Percentiles rank a stretch among this genome's conserved stretches.
Conservation (phyloP, 768 basidiomycete species). For the Boletus subparvulus region DNA sequence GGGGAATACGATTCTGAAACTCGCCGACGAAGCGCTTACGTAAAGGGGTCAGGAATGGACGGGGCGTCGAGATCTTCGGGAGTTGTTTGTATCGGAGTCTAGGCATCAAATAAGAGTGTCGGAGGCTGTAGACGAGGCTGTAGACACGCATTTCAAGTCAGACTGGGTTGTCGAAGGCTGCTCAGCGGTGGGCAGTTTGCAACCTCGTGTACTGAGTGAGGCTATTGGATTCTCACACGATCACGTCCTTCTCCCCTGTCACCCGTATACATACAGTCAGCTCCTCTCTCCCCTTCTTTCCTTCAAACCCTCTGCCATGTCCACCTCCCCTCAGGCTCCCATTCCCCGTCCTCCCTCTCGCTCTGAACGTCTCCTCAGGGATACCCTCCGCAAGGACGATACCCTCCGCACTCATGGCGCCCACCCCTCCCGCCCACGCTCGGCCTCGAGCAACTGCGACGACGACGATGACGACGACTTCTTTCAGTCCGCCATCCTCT, state of each 20-base stretch:
- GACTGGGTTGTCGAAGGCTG: background rate
- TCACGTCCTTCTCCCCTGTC: slow-evolving; percentile 28
- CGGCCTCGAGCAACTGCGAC: slow-evolving; percentile 24
- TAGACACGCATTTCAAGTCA: background rate
- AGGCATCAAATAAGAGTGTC: background rate
- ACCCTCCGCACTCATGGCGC: slow-evolving; percentile 34
- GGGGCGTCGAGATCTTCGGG: background rate
- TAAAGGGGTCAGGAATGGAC: background rate
- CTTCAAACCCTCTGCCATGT: slow-evolving; percentile 15
- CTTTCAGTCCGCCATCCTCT: slow-evolving; percentile 30
- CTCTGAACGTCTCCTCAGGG: slow-evolving; percentile 55
- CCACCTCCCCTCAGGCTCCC: slow-evolving; percentile 4
- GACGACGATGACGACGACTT: slow-evolving; percentile 29
- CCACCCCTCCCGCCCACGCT: slow-evolving; percentile 25
- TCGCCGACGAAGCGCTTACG: background rate
- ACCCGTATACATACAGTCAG: slow-evolving; percentile 23
- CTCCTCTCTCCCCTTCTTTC: background rate
- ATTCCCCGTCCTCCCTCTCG: slow-evolving; percentile 44
- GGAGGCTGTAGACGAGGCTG: background rate
- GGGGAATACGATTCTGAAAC: background rate
- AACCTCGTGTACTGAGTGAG: slow-evolving; percentile 18
- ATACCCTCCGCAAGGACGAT: slow-evolving; percentile 53
- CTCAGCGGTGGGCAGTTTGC: background rate
- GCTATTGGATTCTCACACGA: slow-evolving; percentile 23
- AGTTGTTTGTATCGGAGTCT: background rate